phyloP scores from a whole-genome alignment of 1,284 basidiomycete species.

The Phenoliferia sp. region DNA sequence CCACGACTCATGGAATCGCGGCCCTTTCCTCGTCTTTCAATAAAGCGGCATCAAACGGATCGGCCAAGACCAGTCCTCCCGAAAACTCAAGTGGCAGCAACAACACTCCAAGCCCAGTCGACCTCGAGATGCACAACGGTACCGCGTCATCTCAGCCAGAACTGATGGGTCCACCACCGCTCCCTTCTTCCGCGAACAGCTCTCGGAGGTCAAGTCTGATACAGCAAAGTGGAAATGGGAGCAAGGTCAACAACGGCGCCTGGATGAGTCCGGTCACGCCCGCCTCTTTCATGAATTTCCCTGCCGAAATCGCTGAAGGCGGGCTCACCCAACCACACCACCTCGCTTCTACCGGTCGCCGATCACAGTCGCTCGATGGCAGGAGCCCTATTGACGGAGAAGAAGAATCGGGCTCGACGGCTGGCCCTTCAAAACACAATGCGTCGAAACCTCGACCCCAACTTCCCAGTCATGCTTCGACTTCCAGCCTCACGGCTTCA shows the following conservation, averaged over 20 bases:
- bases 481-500: neutral
- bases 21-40: neutral
- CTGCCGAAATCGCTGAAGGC: slow-evolving; percentile 18
- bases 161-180: slow-evolving; percentile 30
- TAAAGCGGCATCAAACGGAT: neutral
- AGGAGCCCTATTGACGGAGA: neutral
- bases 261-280: slow-evolving; percentile 32
- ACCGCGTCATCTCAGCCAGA: slow-evolving; percentile 4
- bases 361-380: too few species aligned
- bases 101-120: slow-evolving; percentile 31
- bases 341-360: neutral
- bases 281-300: slow-evolving; percentile 35
- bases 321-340: slow-evolving; percentile 14
- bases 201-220: neutral
- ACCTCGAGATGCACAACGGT: slow-evolving; percentile 8
- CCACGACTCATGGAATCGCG: neutral
- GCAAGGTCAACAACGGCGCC: neutral
- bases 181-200: neutral
- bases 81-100: neutral
- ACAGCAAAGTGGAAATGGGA: too few species aligned
- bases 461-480: too few species aligned
- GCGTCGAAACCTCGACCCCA: too few species aligned
- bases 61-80: slow-evolving; percentile 3
- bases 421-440: neutral
- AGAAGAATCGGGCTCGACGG: neutral